Conservation (phyloP, 2,329 filamentous ascomycete genomes). For the Ophiocordyceps unilateralis region DNA sequence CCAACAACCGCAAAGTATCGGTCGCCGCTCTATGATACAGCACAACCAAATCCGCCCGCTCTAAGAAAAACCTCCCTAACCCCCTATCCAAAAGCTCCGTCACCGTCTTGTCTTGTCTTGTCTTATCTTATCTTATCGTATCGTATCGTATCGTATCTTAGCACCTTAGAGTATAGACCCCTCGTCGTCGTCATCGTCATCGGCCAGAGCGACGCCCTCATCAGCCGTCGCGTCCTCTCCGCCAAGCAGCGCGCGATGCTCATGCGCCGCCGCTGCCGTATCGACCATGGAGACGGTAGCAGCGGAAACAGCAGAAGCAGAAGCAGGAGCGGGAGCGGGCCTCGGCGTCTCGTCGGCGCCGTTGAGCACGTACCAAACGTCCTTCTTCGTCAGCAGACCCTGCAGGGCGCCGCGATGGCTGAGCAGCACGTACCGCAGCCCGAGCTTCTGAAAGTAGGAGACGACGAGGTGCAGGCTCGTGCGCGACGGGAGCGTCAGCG, state of each 20-base stretch:
- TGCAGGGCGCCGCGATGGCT: constrained; percentile 64
- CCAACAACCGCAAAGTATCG: too few relatives aligned
- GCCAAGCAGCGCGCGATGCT: constrained; percentile 25
- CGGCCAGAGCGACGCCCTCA: constrained; percentile 6
- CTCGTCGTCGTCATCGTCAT: constrained; percentile 3
- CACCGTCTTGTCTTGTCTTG: too few relatives aligned
- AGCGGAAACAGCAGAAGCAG: constrained; percentile 6
- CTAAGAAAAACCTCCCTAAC: too few relatives aligned
- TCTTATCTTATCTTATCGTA: too few relatives aligned
- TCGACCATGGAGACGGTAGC: constrained; percentile 7
- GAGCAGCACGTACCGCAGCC: constrained; percentile 79
- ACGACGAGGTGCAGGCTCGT: constrained; percentile 71
- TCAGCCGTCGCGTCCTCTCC: constrained; percentile 14
- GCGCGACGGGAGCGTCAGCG: constrained; percentile 68
- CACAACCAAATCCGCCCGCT: too few relatives aligned
- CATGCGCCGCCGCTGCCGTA: constrained; percentile 12
- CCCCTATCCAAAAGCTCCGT: too few relatives aligned
- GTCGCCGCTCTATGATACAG: too few relatives aligned
- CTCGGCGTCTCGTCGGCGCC: constrained; percentile 48
- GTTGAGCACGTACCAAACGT: constrained; percentile 86
- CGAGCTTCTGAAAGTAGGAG: constrained; percentile 87
- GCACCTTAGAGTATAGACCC: constrained; percentile 12
- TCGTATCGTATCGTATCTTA: too few relatives aligned
- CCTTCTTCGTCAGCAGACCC: constrained; percentile 89
- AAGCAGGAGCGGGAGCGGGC: constrained; percentile 8